Conservation (phyloP, 2,329 filamentous ascomycete species). For the Helicocarpus griseus region DNA sequence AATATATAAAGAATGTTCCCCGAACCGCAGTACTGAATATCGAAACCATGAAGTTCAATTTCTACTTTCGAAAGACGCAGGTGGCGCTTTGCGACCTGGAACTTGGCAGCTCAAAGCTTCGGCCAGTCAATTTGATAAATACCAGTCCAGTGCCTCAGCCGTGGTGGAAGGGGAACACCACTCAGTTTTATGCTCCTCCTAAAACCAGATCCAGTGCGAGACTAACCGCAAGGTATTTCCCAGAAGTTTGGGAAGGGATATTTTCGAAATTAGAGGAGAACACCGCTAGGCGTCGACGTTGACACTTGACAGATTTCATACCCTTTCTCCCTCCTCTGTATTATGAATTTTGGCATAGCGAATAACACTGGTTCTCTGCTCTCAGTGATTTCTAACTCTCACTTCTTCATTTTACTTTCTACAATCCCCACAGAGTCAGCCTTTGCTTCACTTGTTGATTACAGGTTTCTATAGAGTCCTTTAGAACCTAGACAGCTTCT, state of each 20-base stretch:
- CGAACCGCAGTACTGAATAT: slow-evolving; percentile 34
- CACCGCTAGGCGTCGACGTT: neutral
- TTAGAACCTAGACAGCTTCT: no score
- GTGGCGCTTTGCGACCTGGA: slow-evolving; percentile 34
- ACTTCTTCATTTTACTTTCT: neutral
- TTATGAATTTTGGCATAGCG: neutral
- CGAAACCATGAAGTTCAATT: slow-evolving; percentile 37
- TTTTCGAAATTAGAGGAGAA: slow-evolving; percentile 28
- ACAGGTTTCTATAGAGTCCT: no score
- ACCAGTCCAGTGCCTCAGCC: slow-evolving; percentile 24
- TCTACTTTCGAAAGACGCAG: slow-evolving; percentile 32
- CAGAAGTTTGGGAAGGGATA: slow-evolving; percentile 35
- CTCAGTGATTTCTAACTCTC: neutral
- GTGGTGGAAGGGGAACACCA: slow-evolving; percentile 30
- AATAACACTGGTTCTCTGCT: neutral
- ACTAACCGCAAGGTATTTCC: slow-evolving; percentile 30
- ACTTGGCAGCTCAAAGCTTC: slow-evolving; percentile 24
- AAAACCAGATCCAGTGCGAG: slow-evolving; percentile 27
- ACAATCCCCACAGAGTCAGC: neutral
- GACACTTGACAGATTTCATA: neutral
- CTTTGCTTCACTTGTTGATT: no score
- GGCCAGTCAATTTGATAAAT: slow-evolving; percentile 34
- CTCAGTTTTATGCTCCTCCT: slow-evolving; percentile 30
- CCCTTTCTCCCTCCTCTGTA: neutral
- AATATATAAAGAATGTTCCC: slow-evolving; percentile 37